Conservation (phyloP, 768 basidiomycete species). For the Hydnum rufescens region DNA sequence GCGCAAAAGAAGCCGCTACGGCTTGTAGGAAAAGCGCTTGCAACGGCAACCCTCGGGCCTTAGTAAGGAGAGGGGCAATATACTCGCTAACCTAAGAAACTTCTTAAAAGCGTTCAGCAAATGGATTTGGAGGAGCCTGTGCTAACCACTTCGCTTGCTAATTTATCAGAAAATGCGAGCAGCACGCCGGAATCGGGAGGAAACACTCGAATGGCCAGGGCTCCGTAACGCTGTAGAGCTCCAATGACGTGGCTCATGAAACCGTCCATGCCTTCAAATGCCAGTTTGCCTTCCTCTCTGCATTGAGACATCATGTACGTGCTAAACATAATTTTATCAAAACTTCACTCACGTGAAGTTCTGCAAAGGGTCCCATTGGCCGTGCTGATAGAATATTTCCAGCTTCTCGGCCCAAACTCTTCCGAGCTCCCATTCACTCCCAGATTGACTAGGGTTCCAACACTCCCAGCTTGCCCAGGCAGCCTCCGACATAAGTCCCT, state of each 20-base stretch:
- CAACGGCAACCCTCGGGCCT: constrained; percentile 48
- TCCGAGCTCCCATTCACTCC: constrained; percentile 70
- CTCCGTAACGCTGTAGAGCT: constrained; percentile 53
- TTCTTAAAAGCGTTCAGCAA: background rate
- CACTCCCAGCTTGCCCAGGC: constrained; percentile 78
- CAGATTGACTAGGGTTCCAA: constrained; percentile 20
- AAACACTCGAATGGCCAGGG: constrained; percentile 69
- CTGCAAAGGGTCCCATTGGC: constrained; percentile 56
- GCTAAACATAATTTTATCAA: background rate
- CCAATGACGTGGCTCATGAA: constrained; percentile 57
- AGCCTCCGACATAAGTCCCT: constrained; percentile 57
- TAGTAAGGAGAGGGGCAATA: constrained; percentile 51
- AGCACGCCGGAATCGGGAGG: constrained; percentile 62
- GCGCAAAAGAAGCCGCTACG: constrained; percentile 74
- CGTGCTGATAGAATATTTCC: constrained; percentile 80
- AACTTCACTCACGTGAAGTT: constrained; percentile 51
- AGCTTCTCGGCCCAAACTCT: constrained; percentile 91
- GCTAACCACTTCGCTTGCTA: constrained; percentile 69
- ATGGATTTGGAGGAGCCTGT: constrained; percentile 1
- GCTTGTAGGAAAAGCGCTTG: constrained; percentile 60
- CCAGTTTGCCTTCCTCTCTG: constrained; percentile 39
- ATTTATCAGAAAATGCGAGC: constrained; percentile 59
- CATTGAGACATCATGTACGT: background rate
- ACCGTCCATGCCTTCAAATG: constrained; percentile 85
- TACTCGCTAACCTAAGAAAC: constrained; percentile 65